Percentiles rank a stretch among this genome's conserved stretches.
Evolutionary conservation across 495 filamentous ascomycete species (phyloP).

Genomic region (Talaromyces ruber): DNA sequence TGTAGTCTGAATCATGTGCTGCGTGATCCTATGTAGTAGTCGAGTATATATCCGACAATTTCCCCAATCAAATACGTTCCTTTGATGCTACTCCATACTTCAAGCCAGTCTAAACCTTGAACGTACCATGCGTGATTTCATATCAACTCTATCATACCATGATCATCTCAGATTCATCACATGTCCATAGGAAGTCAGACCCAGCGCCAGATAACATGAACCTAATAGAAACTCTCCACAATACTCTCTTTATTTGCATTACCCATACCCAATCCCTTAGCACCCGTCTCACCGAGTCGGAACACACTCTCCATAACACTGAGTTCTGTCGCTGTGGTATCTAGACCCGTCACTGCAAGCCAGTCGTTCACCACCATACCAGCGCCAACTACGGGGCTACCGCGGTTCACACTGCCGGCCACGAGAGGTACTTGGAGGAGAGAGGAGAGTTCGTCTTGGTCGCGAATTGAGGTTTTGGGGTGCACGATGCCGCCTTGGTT

Average conservation of each 20-base stretch:
- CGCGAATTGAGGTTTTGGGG: slow-evolving; percentile 90
- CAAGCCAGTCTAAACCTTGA: not conserved
- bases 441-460: slow-evolving; percentile 93
- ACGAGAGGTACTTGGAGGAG: slow-evolving; percentile 93
- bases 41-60: not conserved
- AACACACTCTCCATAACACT: slow-evolving; percentile 96
- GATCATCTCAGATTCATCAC: not conserved
- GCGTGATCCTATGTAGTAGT: not conserved
- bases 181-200: not conserved
- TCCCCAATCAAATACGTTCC: not conserved
- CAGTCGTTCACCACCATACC: slow-evolving; percentile 99
- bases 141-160: not conserved
- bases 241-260: slow-evolving; percentile 89
- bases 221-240: slow-evolving; percentile 95
- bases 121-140: not conserved
- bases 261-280: slow-evolving; percentile 49
- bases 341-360: slow-evolving; percentile 93
- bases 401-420: slow-evolving; percentile 87
- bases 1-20: not conserved
- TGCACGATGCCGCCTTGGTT: slow-evolving; percentile 97
- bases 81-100: not conserved
- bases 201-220: not conserved
- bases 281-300: slow-evolving; percentile 67
- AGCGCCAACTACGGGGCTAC: slow-evolving; percentile 86
- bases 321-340: slow-evolving; percentile 94